Evolutionary conservation across 2,329 filamentous ascomycete species (phyloP).

Genomic region (Pseudogymnoascus sp.): DNA sequence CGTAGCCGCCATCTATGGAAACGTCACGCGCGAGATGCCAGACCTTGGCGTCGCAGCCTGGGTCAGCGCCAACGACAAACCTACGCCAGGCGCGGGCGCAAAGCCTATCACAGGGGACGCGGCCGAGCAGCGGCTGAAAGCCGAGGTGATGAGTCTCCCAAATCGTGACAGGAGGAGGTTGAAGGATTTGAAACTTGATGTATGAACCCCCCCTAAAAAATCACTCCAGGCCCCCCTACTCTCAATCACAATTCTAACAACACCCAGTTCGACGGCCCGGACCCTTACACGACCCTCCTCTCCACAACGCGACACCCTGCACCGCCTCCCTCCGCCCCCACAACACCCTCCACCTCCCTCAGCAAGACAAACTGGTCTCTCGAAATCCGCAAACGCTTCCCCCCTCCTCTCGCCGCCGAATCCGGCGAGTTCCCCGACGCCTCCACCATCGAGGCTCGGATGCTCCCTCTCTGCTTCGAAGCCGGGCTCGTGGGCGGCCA

Average conservation of each 20-base stretch:
- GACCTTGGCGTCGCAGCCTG: slow-evolving; percentile 61
- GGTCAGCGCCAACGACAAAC: slow-evolving; percentile 67
- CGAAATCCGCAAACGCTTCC: slow-evolving; percentile 60
- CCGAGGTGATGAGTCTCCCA: slow-evolving; percentile 65
- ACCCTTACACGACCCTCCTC: slow-evolving; percentile 25
- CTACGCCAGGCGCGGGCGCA: slow-evolving; percentile 45
- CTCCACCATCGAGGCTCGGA: slow-evolving; percentile 54
- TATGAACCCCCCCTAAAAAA: slow-evolving; percentile 30
- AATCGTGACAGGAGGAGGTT: slow-evolving; percentile 58
- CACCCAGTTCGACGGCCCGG: slow-evolving; percentile 25
- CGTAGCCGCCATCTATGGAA: slow-evolving; percentile 58
- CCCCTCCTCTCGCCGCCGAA: slow-evolving; percentile 57
- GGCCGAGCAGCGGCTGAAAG: slow-evolving; percentile 57
- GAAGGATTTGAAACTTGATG: slow-evolving; percentile 56
- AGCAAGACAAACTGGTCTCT: slow-evolving; percentile 50
- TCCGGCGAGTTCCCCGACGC: slow-evolving; percentile 64
- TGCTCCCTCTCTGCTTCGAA: slow-evolving; percentile 64
- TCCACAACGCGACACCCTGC: not conserved
- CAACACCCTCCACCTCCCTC: not conserved
- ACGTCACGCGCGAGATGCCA: slow-evolving; percentile 63
- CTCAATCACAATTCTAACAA: not conserved
- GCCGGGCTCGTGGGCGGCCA: slow-evolving; percentile 55
- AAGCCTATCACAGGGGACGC: slow-evolving; percentile 61
- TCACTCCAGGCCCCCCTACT: not conserved
- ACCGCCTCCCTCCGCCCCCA: not conserved